Evolutionary conservation across 2,329 filamentous ascomycete species (phyloP).

Genomic region (Fusarium nygamai): DNA sequence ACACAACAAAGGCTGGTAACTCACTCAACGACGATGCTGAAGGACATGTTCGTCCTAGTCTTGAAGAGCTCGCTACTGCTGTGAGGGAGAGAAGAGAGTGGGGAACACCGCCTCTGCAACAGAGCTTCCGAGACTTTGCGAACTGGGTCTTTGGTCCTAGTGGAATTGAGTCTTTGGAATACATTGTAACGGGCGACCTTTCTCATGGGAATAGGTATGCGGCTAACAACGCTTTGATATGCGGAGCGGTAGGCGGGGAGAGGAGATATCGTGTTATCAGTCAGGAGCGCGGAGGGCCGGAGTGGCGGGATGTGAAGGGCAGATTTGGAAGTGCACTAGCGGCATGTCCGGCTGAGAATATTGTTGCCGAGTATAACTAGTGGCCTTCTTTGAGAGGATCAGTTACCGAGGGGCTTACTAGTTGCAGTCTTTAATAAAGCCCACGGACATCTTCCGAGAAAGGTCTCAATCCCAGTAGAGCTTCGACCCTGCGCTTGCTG

Average conservation of each 20-base stretch:
- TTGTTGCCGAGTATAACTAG: not conserved
- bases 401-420: accelerated
- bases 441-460: not conserved
- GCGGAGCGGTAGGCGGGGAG: accelerated
- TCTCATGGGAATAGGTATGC: not conserved
- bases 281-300: not conserved
- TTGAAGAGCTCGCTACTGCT: too few species aligned
- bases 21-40: accelerated
- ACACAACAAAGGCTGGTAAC: not conserved
- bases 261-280: not conserved
- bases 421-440: too few species aligned
- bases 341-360: not conserved
- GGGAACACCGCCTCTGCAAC: not conserved
- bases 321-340: not conserved
- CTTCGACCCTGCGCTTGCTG: not conserved
- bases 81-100: not conserved
- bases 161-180: not conserved
- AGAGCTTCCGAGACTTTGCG: not conserved
- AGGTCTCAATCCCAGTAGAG: not conserved
- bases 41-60: accelerated
- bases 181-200: not conserved
- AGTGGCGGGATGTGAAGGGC: not conserved
- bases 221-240: not conserved
- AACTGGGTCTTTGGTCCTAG: not conserved
- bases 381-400: too few species aligned